Base-by-base conservation (phyloP, 352 stramenopile genomes). In the Phytophthora crassamura region DNA sequence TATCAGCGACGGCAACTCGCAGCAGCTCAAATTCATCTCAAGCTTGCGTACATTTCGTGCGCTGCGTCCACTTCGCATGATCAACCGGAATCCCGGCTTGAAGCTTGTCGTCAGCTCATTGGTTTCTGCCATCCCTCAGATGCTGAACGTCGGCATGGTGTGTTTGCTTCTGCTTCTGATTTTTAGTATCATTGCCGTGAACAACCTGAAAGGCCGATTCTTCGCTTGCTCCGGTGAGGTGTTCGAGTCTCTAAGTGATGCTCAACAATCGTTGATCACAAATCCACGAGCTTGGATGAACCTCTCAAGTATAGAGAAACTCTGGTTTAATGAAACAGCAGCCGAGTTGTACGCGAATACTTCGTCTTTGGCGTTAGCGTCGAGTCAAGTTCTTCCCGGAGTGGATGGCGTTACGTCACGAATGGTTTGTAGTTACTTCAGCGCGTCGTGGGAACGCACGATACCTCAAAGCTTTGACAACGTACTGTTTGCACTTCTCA, bases 121-220 rank as follows among this genome's bases (percentile, higher is more conserved):
- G 15, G 79, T 97, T 16, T 67, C 78, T 12, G 80, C 84, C 20
- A 89, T 97, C 18, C 89, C 88, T 8, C 77, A 87, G 55, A 93
- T 96, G 38, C 59, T 92, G 32, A 96, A 96, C 53, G 84, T 96
- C 7, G 57, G 91, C 15, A 82, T 94, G 48, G 65, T 90, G 3
- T 75, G 90, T 40, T 71, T 98, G 10, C 89, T 95, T 36, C 62
- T 93, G 22, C 61, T 98, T 11, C 76, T 96, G 18, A 93, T 97
- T 48, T 98, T 98, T 69, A 92, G 87, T 55, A 97, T 98, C 52
- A 79, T 98, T 48, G 87, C 88, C 7, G 90, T 98, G 0, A 95
- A 89, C 43, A 97, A 97, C 69, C 80, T 98, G 64, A 98, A 98
- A 67, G 93, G 91, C 55, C 77, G 79, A 55, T 80, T 98, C 54